phyloP scores from a whole-genome alignment of 768 basidiomycete genomes.

The Candolleomyces eurysporus region DNA sequence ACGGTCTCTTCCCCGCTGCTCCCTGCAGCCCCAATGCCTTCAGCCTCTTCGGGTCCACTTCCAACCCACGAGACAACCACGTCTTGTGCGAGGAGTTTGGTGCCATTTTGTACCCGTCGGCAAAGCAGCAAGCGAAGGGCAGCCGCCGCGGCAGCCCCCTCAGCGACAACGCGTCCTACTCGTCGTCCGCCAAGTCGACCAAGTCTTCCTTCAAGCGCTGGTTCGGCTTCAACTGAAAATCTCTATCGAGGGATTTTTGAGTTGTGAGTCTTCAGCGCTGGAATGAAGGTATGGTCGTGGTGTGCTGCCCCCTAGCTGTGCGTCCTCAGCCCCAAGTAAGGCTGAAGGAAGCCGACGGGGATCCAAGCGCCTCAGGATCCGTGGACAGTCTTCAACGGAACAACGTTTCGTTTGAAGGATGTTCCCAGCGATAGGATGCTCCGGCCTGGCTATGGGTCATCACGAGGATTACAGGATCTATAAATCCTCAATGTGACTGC shows the following conservation, averaged over 20 bases:
- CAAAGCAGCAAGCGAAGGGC: neutral
- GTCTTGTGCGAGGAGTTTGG: slow-evolving; percentile 13
- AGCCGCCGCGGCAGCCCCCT: neutral
- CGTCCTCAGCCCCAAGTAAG: neutral
- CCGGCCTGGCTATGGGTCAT: too few species aligned
- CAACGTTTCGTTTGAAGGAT: too few species aligned
- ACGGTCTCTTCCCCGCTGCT: slow-evolving; percentile 2
- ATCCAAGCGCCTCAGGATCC: neutral
- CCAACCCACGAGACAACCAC: slow-evolving; percentile 13
- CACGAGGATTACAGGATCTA: too few species aligned
- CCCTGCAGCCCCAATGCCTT: slow-evolving; percentile 8
- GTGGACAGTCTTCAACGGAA: too few species aligned
- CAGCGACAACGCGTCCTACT: slow-evolving; percentile 3
- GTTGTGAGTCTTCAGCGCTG: neutral
- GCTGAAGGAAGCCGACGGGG: neutral
- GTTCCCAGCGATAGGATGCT: too few species aligned
- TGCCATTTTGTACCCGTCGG: slow-evolving; percentile 3
- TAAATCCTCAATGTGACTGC: too few species aligned
- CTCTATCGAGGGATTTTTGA: neutral
- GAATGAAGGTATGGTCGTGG: neutral
- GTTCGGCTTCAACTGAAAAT: slow-evolving; percentile 9
- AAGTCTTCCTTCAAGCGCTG: slow-evolving; percentile 11
- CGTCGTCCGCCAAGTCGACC: slow-evolving; percentile 8
- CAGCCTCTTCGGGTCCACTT: slow-evolving; percentile 10
- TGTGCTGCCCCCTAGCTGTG: too few species aligned